These are phyloP conservation scores for Ailanthus altissimus DNA, from an alignment of 345 rosid species.

Conservation along the genomic window DNA sequence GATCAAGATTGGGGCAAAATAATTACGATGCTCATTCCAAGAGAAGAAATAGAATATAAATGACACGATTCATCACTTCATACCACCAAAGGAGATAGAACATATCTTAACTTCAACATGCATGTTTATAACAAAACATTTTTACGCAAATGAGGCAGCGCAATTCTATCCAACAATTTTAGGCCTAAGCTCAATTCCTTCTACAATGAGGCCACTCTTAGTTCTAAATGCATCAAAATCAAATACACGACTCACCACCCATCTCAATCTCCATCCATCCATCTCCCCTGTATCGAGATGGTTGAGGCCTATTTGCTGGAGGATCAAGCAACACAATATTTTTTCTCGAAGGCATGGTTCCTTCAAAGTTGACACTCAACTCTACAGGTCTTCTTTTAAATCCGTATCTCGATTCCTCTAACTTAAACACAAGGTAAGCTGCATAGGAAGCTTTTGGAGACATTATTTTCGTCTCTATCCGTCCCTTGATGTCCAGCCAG, in stretches of 20 bases:
- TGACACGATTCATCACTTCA: too few relatives aligned
- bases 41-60: too few relatives aligned
- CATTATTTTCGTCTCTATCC: conserved; percentile 22
- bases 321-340: background rate
- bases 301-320: background rate
- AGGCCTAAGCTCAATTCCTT: conserved; percentile 54
- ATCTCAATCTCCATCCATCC: conserved; percentile 49
- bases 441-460: conserved; percentile 26
- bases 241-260: conserved; percentile 34
- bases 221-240: conserved; percentile 12
- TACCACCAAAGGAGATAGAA: too few relatives aligned
- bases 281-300: conserved; percentile 29
- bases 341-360: background rate
- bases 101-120: too few relatives aligned
- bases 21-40: too few relatives aligned
- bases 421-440: conserved; percentile 32
- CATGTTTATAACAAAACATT: too few relatives aligned
- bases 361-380: conserved; percentile 10
- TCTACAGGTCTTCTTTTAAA: conserved; percentile 16
- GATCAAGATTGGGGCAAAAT: too few relatives aligned
- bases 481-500: conserved; percentile 23
- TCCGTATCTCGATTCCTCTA: background rate
- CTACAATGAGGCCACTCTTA: conserved; percentile 31
- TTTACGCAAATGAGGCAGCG: too few relatives aligned
- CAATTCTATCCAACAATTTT: too few relatives aligned